Evolutionary conservation across 129 eudicot genomes (phyloP), one percentile per base, ranked within the genome.

Genomic region (Dittrichia graveolens): DNA sequence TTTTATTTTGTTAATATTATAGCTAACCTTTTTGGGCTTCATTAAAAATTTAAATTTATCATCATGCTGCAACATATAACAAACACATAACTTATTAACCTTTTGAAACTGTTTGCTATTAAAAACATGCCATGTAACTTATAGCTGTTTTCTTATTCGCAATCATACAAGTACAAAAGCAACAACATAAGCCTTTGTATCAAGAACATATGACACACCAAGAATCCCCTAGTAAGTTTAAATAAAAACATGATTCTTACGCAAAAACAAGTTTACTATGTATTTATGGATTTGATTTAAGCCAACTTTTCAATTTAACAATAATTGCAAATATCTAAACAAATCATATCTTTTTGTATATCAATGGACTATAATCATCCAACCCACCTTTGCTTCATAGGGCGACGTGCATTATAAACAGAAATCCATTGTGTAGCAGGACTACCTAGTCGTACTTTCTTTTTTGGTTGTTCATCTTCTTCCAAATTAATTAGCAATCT

Each of bases 361-460:
- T 72, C 53, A 11, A 7, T 12, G 14, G 55, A 42, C 24, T 75
- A 50, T 58, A 67, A 54, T 55, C 9, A 57, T 39, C 15, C 5
- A 56, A 72, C 65, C 40, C 77, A 89, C 99, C 99, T 88, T 69
- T 95, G 99, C 83, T 95, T 95, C 99, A 95, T 95, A 1, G 99
- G 97, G 8, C 96, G 88, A 3, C 97, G 96, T n/a, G 97, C 99
- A 85, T 95, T 95, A 79, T 95, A 95, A 48, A 95, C 99, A 68
- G 99, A 95, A 78, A 95, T 86, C 99, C 99, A 95, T 67, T 95
- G 99, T 56, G 91, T 95, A 59, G 99, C 99, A 61, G 99, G 99
- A 78, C 88, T 95, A 67, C 99, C 99, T 71, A 91, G 61, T 44
- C 99, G 85, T 72, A 95, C 84, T 91, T 95, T 95, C 85, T 95